These are phyloP conservation scores for Allomyces macrogynus DNA, from an alignment of 192 early-diverging fungal genomes.

Conservation along the genomic window DNA sequence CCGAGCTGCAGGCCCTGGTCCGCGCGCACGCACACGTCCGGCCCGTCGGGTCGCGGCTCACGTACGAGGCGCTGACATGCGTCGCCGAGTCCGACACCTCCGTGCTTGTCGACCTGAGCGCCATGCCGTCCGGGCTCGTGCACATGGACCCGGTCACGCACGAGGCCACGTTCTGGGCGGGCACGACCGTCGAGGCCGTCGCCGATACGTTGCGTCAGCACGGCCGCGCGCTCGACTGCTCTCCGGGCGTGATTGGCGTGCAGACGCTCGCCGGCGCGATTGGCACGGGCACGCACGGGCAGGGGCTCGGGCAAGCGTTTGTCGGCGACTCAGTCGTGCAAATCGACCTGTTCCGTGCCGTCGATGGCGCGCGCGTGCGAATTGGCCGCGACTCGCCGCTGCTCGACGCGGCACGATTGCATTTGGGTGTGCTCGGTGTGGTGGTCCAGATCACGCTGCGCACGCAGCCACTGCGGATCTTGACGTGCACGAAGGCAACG, in stretches of 20 bases:
- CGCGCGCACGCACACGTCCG: not conserved
- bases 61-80: slow-evolving; percentile 7
- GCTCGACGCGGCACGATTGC: slow-evolving; percentile 9
- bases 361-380: slow-evolving; percentile 2
- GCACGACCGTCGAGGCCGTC: slow-evolving; percentile 10
- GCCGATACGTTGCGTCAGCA: slow-evolving; percentile 6
- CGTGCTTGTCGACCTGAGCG: slow-evolving; percentile 7
- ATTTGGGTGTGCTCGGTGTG: slow-evolving; percentile 13
- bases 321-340: slow-evolving; percentile 10
- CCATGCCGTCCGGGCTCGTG: slow-evolving; percentile 5
- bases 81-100: slow-evolving; percentile 1
- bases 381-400: slow-evolving; percentile 6
- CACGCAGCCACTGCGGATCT: slow-evolving; percentile 5
- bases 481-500: slow-evolving; percentile 9
- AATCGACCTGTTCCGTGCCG: slow-evolving; percentile 9
- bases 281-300: slow-evolving; percentile 20
- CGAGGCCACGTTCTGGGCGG: slow-evolving; percentile 11
- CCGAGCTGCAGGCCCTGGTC: slow-evolving; percentile 4
- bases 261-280: slow-evolving; percentile 20
- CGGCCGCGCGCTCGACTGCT: slow-evolving; percentile 8
- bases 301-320: slow-evolving; percentile 8
- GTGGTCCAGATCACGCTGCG: slow-evolving; percentile 8
- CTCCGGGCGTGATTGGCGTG: slow-evolving; percentile 14
- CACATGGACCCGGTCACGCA: not conserved
- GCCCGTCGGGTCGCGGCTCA: slow-evolving; percentile 7